Evolutionary conservation across 2,329 filamentous ascomycete genomes (phyloP).

Genomic region (Aspergillus jensenii): DNA sequence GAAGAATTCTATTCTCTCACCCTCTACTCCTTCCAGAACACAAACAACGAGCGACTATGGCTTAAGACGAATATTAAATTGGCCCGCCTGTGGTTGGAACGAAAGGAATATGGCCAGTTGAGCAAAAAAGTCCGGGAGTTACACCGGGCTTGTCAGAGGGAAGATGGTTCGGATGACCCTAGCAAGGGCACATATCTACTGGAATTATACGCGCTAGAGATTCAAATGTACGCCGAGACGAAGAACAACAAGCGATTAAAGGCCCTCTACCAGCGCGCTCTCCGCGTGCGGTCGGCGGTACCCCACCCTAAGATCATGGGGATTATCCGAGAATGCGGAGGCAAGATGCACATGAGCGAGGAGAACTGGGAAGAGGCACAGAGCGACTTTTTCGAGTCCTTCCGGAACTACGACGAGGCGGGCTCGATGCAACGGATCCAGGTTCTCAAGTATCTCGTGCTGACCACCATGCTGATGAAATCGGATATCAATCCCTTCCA

Average conservation of each 20-base stretch:
- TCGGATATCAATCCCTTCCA: conserved; percentile 99
- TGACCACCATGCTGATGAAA: conserved; percentile 98
- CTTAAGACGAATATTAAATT: conserved; percentile 98
- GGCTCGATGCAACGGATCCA: conserved; percentile 95
- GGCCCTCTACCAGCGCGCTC: conserved; percentile 83
- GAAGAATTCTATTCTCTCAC: conserved; percentile 94
- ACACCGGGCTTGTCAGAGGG: conserved; percentile 81
- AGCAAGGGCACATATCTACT: conserved; percentile 95
- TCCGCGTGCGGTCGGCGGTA: conserved; percentile 92
- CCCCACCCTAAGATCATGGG: conserved; percentile 99
- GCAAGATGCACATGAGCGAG: conserved; percentile 99
- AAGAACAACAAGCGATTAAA: conserved; percentile 98
- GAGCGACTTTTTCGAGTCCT: conserved; percentile 97
- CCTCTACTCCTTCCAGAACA: conserved; percentile 90
- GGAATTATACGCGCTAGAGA: conserved; percentile 94
- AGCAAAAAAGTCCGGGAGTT: conserved; percentile 83
- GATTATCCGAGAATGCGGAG: conserved; percentile 96
- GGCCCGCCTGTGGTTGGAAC: conserved; percentile 83
- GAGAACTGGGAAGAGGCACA: conserved; percentile 99
- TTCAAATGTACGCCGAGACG: conserved; percentile 97
- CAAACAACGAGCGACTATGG: conserved; percentile 96
- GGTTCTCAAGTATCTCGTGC: conserved; percentile 92
- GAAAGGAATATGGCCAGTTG: conserved; percentile 80
- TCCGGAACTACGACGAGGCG: conserved; percentile 98
- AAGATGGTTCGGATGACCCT: conserved; percentile 78